Evolutionary conservation across 2,329 filamentous ascomycete genomes (phyloP), one percentile per base, ranked within the genome.

Genomic region (Sporothrix variecibatus): DNA sequence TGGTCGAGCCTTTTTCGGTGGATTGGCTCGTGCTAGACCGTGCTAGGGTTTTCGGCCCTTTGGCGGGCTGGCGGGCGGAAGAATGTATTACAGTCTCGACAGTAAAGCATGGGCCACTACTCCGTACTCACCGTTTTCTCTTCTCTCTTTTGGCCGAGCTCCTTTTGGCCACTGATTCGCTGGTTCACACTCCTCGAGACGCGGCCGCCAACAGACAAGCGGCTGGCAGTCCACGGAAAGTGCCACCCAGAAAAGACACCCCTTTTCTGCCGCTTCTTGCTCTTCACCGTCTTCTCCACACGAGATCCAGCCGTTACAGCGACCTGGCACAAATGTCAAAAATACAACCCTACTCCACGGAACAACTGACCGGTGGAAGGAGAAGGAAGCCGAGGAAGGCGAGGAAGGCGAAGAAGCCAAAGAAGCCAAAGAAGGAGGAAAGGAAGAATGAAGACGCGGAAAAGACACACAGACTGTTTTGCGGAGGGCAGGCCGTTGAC

Each of bases 261-360:
- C 62, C 0, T 26, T 67, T 67, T 67, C n/a, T 67, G 62, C 62
- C 62, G 38, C 62, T 23, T 67, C 43, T 46, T 67, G 43, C 51
- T 26, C 17, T n/a, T 38, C 62, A 9, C 62, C 38, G 62, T 67
- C 38, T 46, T 67, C 31, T 67, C 40, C 64, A 68, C 64, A 68
- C 58, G 5, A 28, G 23, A 23, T 12, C 23, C 23, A 11, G 51
- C 51, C 51, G n/a, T 56, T 56, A 4, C 51, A 53, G 12, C 12
- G 51, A 23, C 23, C 51, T 28, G 51, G 51, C 51, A 56, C 51
- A 56, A 28, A 28, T 28, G 28, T 56, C 51, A 56, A 28, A 28
- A 56, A 56, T 56, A 56, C 51, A 56, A 56, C 51, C 51, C 23
- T 26, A 56, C 23, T 7, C 9, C 23, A 26, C 43, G 43, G 15